Evolutionary conservation across 148 eudicot species (phyloP).

Genomic region (Rhododendron molle): DNA sequence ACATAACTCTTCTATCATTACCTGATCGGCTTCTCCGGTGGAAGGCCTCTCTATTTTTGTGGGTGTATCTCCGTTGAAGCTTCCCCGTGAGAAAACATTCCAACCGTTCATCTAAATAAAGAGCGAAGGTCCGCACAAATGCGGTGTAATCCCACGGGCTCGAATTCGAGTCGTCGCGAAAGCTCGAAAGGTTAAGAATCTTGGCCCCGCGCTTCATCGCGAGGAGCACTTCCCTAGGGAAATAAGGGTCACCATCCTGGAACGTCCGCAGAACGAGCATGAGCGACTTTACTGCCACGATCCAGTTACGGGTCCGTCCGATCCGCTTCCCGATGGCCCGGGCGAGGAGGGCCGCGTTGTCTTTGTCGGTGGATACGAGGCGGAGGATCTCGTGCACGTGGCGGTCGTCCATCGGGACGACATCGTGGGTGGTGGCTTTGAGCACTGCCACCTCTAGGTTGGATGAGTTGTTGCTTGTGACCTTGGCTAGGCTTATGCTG

Average conservation of each 20-base stretch:
- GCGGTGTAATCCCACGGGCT: slow-evolving; percentile 89
- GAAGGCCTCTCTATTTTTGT: background rate
- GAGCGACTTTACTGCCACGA: slow-evolving; percentile 70
- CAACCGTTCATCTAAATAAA: slow-evolving; percentile 76
- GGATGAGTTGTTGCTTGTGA: slow-evolving; percentile 39
- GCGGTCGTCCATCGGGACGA: slow-evolving; percentile 49
- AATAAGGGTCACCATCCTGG: slow-evolving; percentile 93
- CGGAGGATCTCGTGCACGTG: slow-evolving; percentile 40
- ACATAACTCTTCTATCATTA: background rate
- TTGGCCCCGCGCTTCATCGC: slow-evolving; percentile 81
- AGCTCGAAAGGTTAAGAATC: slow-evolving; percentile 66
- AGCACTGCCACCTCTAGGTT: slow-evolving; percentile 66
- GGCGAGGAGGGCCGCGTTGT: slow-evolving; percentile 61
- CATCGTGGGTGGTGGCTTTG: slow-evolving; percentile 80
- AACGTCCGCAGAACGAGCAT: slow-evolving; percentile 69
- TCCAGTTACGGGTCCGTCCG: slow-evolving; percentile 73
- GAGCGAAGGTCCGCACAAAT: slow-evolving; percentile 63
- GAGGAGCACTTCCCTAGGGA: slow-evolving; percentile 79
- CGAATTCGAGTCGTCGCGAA: slow-evolving; percentile 55
- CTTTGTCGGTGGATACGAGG: slow-evolving; percentile 48
- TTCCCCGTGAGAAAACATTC: slow-evolving; percentile 91
- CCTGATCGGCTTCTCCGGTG: slow-evolving; percentile 13
- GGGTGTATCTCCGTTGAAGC: slow-evolving; percentile 48
- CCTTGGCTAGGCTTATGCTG: slow-evolving; percentile 86
- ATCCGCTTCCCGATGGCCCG: slow-evolving; percentile 77